A percentile compares a stretch with the other conserved stretches of the same genome.
Conservation (phyloP, 306 rosid species). For the Trichosanthes cucumerina region DNA sequence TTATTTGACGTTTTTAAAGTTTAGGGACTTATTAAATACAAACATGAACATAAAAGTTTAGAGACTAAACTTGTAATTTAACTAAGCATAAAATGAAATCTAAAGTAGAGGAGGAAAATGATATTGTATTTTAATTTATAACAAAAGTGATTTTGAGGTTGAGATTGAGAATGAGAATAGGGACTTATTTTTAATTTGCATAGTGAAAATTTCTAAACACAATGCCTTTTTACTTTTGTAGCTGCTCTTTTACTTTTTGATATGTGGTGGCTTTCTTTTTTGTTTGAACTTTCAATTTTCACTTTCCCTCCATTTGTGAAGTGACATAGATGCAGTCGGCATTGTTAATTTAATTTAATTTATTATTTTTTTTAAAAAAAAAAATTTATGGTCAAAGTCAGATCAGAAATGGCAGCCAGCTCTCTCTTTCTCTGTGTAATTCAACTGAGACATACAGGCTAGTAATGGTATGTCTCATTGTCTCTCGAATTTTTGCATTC, state of each 20-base stretch:
- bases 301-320: background rate
- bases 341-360: background rate
- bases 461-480: background rate
- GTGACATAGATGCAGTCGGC: slow-evolving; percentile 1
- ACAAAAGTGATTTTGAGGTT: too few relatives aligned
- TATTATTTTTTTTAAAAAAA: too few relatives aligned
- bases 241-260: background rate
- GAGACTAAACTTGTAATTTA: too few relatives aligned
- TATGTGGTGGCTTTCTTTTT: background rate
- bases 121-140: too few relatives aligned
- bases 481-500: background rate
- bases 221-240: background rate
- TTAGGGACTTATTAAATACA: too few relatives aligned
- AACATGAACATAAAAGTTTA: too few relatives aligned
- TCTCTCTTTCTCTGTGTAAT: background rate
- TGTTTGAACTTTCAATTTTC: background rate
- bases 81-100: too few relatives aligned
- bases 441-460: background rate
- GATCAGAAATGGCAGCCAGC: slow-evolving; percentile 1
- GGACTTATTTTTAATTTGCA: background rate
- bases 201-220: background rate
- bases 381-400: slow-evolving; percentile 2
- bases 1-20: too few relatives aligned
- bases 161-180: background rate
- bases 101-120: too few relatives aligned